Evolutionary conservation across 2,329 filamentous ascomycete species (phyloP), one percentile per base, ranked within the genome.

Genomic region (Epichloe aotearoae): DNA sequence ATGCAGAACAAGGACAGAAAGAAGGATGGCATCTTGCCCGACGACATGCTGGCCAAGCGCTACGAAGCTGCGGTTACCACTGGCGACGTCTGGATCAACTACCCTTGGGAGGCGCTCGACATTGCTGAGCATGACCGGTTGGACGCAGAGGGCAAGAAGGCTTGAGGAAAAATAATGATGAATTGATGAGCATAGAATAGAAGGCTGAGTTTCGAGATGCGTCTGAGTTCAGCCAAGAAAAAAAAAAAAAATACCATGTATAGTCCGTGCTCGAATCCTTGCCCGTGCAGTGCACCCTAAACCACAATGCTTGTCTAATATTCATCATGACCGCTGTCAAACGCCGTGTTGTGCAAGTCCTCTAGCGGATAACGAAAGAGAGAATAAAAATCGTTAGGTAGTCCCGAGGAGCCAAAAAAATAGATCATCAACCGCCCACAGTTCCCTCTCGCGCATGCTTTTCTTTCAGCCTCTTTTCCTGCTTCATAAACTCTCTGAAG

Each of bases 21-120:
- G 50, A 98, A 98, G 83, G 95, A 96, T 77, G 93, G 93, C 50
- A 71, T 71, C 19, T 75, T 98, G 51, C 90, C 93, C 11, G 63
- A 79, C 19, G 82, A 88, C 38, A 88, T 97, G 79, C 74, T 91
- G 56, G 70, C 82, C 50, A 78, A 79, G 52, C 77, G 84, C 61
- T 98, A 98, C 71, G 69, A 86, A 58, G 93, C 93, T 20, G 88
- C 93, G 20, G 75, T 84, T 64, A 97, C 91, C 5, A 86, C 94
- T 34, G 80, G 79, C n/a, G 91, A 98, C 69, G 84, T 89, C 57
- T 98, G 93, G 93, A 97, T 97, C 66, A 94, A 88, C 77, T 98
- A 98, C 71, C 93, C 93, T 15, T 98, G 93, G 93, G 93, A 97
- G 73, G 93, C 93, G 42, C 84, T 71, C 36, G 87, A 96, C 65